These are phyloP conservation scores for Tricholoma saponaceum DNA, from an alignment of 768 basidiomycete species.

Conservation along the genomic window DNA sequence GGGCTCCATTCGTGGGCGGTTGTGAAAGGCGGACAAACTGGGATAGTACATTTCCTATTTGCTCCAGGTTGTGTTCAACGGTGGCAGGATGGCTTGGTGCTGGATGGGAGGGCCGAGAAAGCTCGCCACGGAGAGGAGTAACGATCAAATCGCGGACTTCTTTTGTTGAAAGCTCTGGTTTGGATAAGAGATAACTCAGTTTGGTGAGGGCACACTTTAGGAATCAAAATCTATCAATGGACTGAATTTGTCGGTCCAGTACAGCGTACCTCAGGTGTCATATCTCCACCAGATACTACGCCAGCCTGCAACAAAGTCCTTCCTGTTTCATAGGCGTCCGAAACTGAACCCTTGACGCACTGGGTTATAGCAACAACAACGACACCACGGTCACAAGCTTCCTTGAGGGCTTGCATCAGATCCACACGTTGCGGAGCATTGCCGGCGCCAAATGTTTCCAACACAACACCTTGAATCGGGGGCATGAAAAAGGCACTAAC, in stretches of 20 bases:
- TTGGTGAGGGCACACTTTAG: conserved; percentile 84
- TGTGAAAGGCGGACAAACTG: conserved; percentile 65
- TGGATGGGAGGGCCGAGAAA: conserved; percentile 52
- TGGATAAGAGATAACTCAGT: conserved; percentile 85
- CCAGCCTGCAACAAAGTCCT: conserved; percentile 66
- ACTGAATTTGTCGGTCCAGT: neutral
- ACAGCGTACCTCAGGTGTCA: conserved; percentile 84
- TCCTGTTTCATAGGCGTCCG: conserved; percentile 80
- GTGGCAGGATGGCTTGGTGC: conserved; percentile 37
- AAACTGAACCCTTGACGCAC: conserved; percentile 83
- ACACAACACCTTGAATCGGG: conserved; percentile 74
- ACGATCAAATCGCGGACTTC: conserved; percentile 75
- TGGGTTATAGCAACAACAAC: conserved; percentile 92
- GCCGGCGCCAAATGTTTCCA: conserved; percentile 91
- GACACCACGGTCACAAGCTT: conserved; percentile 79
- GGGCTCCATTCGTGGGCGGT: conserved; percentile 29
- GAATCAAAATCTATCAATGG: neutral
- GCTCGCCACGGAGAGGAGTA: conserved; percentile 83
- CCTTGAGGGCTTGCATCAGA: conserved; percentile 68
- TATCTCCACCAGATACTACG: conserved; percentile 82
- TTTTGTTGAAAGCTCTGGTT: conserved; percentile 62
- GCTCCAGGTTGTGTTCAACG: conserved; percentile 49
- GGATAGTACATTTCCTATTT: conserved; percentile 59
- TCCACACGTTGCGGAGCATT: conserved; percentile 86
- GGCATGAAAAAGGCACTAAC: conserved; percentile 73